Conservation (phyloP, 805 yeast species). For the Clavispora asparagi region DNA sequence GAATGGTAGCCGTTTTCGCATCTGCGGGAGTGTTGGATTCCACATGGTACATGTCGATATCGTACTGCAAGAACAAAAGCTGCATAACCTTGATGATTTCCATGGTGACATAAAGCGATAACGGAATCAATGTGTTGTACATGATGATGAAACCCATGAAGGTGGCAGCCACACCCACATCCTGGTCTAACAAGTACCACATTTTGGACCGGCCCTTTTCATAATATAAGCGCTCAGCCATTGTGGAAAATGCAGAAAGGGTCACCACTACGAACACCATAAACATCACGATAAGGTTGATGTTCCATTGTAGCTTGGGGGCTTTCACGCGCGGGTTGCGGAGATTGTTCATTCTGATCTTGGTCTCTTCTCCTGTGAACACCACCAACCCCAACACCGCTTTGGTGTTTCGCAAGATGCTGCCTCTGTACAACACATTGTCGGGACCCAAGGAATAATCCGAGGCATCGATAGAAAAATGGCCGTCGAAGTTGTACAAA, state of each 20-base stretch:
- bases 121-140: slow-evolving; percentile 94
- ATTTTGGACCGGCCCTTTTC: slow-evolving; percentile 33
- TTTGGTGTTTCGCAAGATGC: slow-evolving; percentile 79
- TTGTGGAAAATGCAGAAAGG: slow-evolving; percentile 73
- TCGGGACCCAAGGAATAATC: slow-evolving; percentile 65
- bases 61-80: slow-evolving; percentile 74
- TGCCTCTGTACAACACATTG: slow-evolving; percentile 87
- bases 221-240: slow-evolving; percentile 63
- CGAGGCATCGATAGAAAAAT: slow-evolving; percentile 38
- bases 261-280: slow-evolving; percentile 80
- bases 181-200: slow-evolving; percentile 73
- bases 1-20: slow-evolving; percentile 89
- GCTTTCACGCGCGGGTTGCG: slow-evolving; percentile 88
- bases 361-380: slow-evolving; percentile 94
- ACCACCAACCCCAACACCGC: slow-evolving; percentile 73
- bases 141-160: slow-evolving; percentile 94
- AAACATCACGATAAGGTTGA: slow-evolving; percentile 76
- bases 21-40: slow-evolving; percentile 87
- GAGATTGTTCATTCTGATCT: slow-evolving; percentile 91
- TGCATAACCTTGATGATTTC: slow-evolving; percentile 92
- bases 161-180: slow-evolving; percentile 82
- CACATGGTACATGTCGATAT: slow-evolving; percentile 88
- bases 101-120: slow-evolving; percentile 92
- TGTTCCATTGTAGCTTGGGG: slow-evolving; percentile 80
- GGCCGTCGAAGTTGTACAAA: slow-evolving; percentile 87